phyloP scores from a whole-genome alignment of 2,329 filamentous ascomycete genomes.

The Neofusicoccum sp. region DNA sequence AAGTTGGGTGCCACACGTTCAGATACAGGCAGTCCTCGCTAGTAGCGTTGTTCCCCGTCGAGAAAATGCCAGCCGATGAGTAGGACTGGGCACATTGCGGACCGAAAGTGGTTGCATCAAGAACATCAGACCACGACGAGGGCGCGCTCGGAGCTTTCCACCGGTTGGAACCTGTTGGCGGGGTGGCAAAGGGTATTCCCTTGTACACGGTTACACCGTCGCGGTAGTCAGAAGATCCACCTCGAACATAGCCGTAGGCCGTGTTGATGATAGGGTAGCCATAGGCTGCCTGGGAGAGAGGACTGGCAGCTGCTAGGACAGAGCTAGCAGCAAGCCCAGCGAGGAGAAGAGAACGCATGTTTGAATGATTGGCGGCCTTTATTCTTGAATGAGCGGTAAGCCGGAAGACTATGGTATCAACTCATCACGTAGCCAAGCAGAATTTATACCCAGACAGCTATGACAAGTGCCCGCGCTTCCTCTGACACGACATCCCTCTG shows the following conservation, averaged over 20 bases:
- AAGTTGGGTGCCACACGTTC: constrained; percentile 26
- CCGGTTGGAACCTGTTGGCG: constrained; percentile 14
- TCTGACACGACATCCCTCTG: too few species aligned
- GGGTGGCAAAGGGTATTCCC: constrained; percentile 18
- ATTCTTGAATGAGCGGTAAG: too few species aligned
- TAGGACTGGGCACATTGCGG: constrained; percentile 15
- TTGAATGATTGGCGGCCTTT: too few species aligned
- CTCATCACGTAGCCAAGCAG: too few species aligned
- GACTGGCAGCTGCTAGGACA: background rate
- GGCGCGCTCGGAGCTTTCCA: constrained; percentile 5
- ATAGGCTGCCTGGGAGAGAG: background rate
- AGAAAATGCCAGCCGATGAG: background rate
- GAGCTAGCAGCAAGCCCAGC: background rate
- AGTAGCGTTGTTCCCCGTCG: background rate
- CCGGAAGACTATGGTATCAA: too few species aligned
- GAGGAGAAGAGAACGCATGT: background rate
- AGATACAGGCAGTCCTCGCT: constrained; percentile 35
- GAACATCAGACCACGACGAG: constrained; percentile 10
- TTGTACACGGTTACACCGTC: background rate
- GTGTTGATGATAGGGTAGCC: background rate
- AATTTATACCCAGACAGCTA: too few species aligned
- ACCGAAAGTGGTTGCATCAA: constrained; percentile 11
- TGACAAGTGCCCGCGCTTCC: too few species aligned
- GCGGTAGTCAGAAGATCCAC: background rate
- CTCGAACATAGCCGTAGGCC: background rate